Evolutionary conservation across 2,329 filamentous ascomycete species (phyloP).

Genomic region (Venturia carpophila): DNA sequence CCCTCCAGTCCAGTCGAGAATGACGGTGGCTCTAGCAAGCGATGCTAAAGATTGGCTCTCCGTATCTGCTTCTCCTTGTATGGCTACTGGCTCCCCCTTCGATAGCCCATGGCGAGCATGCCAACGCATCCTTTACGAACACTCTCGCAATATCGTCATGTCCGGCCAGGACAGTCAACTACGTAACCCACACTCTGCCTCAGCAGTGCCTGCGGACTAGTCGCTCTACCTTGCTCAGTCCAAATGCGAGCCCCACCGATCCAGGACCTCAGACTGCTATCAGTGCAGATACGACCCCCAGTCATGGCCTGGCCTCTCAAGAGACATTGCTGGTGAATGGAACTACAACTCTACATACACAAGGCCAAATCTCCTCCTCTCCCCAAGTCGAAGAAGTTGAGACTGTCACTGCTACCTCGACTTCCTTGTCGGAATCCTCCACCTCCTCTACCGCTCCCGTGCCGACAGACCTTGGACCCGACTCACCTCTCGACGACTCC

Average conservation of each 20-base stretch:
- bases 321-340: slow-evolving; percentile 20
- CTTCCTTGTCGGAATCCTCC: neutral
- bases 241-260: neutral
- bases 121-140: neutral
- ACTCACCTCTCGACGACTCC: slow-evolving; percentile 61
- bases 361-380: neutral
- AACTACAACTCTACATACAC: neutral
- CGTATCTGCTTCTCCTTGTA: neutral
- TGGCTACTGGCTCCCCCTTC: neutral
- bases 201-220: slow-evolving; percentile 66
- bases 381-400: neutral
- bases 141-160: slow-evolving; percentile 26
- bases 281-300: slow-evolving; percentile 20
- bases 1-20: slow-evolving; percentile 1
- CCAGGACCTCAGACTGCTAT: slow-evolving; percentile 13
- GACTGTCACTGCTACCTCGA: neutral
- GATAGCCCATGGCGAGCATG: neutral
- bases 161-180: slow-evolving; percentile 61
- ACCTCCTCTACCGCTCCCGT: slow-evolving; percentile 26
- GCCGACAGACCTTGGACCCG: slow-evolving; percentile 46
- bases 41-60: slow-evolving; percentile 21
- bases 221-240: slow-evolving; percentile 35
- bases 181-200: slow-evolving; percentile 69
- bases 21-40: slow-evolving; percentile 19
- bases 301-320: slow-evolving; percentile 20